These are phyloP conservation scores for Cyathus striatus DNA, from an alignment of 768 basidiomycete genomes.

Conservation along the genomic window DNA sequence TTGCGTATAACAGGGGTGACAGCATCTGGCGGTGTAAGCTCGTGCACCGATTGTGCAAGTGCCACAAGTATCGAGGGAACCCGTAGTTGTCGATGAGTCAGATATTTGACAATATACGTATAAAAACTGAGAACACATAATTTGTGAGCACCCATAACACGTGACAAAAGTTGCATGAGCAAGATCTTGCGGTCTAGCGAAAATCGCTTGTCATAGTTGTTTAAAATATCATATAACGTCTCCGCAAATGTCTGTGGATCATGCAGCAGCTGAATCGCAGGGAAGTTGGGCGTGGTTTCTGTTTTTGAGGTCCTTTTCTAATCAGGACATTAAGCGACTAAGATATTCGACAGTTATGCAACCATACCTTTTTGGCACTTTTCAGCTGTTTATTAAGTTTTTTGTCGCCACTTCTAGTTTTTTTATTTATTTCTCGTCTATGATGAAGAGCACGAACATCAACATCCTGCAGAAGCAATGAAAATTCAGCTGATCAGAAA, in stretches of 20 bases:
- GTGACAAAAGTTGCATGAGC: slow-evolving; percentile 92
- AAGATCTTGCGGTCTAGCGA: slow-evolving; percentile 96
- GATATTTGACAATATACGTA: slow-evolving; percentile 92
- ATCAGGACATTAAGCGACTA: slow-evolving; percentile 2
- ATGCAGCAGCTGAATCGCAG: slow-evolving; percentile 86
- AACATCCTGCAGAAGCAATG: slow-evolving; percentile 37
- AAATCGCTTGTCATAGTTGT: slow-evolving; percentile 88
- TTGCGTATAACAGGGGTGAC: slow-evolving; percentile 87
- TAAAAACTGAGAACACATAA: slow-evolving; percentile 93
- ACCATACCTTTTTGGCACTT: slow-evolving; percentile 62
- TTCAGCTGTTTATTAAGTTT: slow-evolving; percentile 74
- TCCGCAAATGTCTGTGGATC: slow-evolving; percentile 97
- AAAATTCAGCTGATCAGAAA: slow-evolving; percentile 3
- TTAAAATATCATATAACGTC: slow-evolving; percentile 82
- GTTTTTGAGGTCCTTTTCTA: slow-evolving; percentile 30
- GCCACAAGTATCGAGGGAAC: slow-evolving; percentile 91
- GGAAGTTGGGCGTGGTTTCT: slow-evolving; percentile 62
- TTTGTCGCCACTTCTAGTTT: slow-evolving; percentile 77
- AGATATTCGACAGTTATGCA: not conserved
- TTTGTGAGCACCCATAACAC: slow-evolving; percentile 91
- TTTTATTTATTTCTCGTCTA: slow-evolving; percentile 90
- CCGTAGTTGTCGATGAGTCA: slow-evolving; percentile 86
- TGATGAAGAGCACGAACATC: slow-evolving; percentile 78
- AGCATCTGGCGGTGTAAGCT: slow-evolving; percentile 90
- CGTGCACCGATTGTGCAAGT: slow-evolving; percentile 92